A percentile compares a stretch with the other conserved stretches of the same genome.
Conservation (phyloP, 1,284 basidiomycete genomes). For the Apiotrichum brassicae region DNA sequence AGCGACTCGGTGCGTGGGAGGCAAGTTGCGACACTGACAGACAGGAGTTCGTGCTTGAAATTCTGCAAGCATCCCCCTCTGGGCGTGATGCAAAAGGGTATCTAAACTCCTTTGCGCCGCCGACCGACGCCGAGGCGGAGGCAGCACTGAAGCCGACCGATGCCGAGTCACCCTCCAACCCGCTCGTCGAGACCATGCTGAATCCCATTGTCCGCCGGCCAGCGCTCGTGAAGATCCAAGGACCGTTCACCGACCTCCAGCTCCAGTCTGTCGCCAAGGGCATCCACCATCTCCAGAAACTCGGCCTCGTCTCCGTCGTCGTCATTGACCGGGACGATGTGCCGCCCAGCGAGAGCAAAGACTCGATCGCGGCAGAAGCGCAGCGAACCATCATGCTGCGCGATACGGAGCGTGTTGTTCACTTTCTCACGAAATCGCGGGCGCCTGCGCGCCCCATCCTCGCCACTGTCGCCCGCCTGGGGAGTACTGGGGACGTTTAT, state of each 20-base stretch:
- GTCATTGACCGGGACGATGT: conserved; percentile 86
- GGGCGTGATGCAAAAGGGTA: conserved; percentile 84
- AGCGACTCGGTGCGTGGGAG: conserved; percentile 7
- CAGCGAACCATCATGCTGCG: conserved; percentile 67
- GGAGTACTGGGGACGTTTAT: conserved; percentile 33
- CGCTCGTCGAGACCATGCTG: conserved; percentile 72
- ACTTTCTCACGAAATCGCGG: conserved; percentile 73
- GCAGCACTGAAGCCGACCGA: conserved; percentile 13
- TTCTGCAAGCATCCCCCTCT: conserved; percentile 89
- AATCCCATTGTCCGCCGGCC: conserved; percentile 59
- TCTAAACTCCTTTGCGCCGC: conserved; percentile 66
- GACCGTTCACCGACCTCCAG: conserved; percentile 92
- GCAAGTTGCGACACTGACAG: neutral
- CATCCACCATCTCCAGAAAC: conserved; percentile 88
- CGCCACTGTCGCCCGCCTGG: conserved; percentile 71
- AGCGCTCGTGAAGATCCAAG: conserved; percentile 93
- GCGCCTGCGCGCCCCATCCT: conserved; percentile 80
- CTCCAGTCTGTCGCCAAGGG: conserved; percentile 89
- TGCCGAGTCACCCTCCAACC: conserved; percentile 46
- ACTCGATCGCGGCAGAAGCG: conserved; percentile 28
- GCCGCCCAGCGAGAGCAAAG: conserved; percentile 55
- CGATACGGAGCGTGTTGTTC: conserved; percentile 76
- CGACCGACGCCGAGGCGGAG: conserved; percentile 19
- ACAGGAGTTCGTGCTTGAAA: conserved; percentile 93
- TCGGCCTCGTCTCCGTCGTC: conserved; percentile 90